Evolutionary conservation across 2,329 filamentous ascomycete genomes (phyloP).

Genomic region (Fusarium tupiense): DNA sequence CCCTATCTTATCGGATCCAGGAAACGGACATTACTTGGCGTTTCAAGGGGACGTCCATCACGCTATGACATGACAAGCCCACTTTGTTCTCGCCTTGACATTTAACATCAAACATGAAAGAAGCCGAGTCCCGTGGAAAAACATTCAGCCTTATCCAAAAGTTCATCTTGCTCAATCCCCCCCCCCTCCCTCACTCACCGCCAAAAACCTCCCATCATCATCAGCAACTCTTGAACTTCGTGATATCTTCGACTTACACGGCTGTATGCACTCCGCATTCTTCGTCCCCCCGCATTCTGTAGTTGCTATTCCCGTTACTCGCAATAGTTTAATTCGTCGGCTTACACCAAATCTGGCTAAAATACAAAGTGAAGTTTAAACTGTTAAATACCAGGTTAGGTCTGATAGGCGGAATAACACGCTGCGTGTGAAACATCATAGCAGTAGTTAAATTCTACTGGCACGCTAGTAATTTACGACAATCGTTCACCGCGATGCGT

Average conservation of each 20-base stretch:
- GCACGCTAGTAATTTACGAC: background rate
- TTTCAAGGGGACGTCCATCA: background rate
- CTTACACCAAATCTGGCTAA: constrained; percentile 17
- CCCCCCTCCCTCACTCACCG: background rate
- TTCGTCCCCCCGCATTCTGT: background rate
- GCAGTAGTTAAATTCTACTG: background rate
- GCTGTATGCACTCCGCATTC: background rate
- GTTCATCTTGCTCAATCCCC: background rate
- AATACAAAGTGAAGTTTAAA: background rate
- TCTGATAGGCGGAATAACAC: constrained; percentile 13
- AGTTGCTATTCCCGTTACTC: background rate
- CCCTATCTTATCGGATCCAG: background rate
- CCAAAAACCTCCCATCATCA: no score
- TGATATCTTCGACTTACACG: background rate
- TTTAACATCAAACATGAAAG: background rate
- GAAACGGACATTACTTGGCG: constrained; percentile 4
- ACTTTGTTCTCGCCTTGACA: background rate
- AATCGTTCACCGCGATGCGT: background rate
- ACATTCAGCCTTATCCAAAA: background rate
- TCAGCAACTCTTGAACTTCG: background rate
- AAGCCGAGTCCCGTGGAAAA: constrained; percentile 5
- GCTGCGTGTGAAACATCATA: background rate
- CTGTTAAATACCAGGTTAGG: accelerated
- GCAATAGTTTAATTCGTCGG: constrained; percentile 10
- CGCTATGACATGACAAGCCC: background rate